Evolutionary conservation across 2,329 filamentous ascomycete species (phyloP), one percentile per base, ranked within the genome.

Genomic region (Reticulascus tulasneorum): DNA sequence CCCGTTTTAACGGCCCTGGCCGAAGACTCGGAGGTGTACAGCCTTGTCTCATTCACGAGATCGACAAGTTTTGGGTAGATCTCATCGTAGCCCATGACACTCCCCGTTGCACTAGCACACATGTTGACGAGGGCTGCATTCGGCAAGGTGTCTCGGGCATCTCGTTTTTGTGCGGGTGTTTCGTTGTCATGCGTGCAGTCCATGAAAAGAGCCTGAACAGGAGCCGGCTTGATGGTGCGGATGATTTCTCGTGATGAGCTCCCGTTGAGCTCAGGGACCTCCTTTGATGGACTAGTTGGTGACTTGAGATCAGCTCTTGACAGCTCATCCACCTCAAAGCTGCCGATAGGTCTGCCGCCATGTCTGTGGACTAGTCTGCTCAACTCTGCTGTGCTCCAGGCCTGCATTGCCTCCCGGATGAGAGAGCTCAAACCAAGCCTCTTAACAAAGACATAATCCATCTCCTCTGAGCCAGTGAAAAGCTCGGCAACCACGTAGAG

Each of bases 111-210:
- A 50, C 88, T 95, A 17, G 89, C 82, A 60, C 94, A 98, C 90
- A 98, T 96, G 55, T 83, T 85, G 23, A 97, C 91, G 5, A 98
- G 73, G 6, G 93, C 93, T 32, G 91, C 90, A 53, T 94, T 97
- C 7, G 94, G 86, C 9, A 98, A 72, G 0, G 93, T 97, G 56
- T 98, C 94, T 41, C 89, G 79, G 33, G 90, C 90, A 58, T 96
- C 90, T 25, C 94, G 78, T 62, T 96, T 96, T 62, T 98, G 91
- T 1, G 91, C 87, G 1, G 93, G 93, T 3, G 88, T 85, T 64
- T 98, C 91, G 51, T 98, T 98, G 64, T 98, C 93, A 59, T 98
- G 93, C 0, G 94, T 98, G 62, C 94, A 98, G 58, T 98, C 94
- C 89, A 97, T 97, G 63, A 98, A 96, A 1, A 98, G 69, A 1